A percentile compares a stretch with the other conserved stretches of the same genome.
phyloP scores from a whole-genome alignment of 148 eudicot species.

The Rhododendron simsii region DNA sequence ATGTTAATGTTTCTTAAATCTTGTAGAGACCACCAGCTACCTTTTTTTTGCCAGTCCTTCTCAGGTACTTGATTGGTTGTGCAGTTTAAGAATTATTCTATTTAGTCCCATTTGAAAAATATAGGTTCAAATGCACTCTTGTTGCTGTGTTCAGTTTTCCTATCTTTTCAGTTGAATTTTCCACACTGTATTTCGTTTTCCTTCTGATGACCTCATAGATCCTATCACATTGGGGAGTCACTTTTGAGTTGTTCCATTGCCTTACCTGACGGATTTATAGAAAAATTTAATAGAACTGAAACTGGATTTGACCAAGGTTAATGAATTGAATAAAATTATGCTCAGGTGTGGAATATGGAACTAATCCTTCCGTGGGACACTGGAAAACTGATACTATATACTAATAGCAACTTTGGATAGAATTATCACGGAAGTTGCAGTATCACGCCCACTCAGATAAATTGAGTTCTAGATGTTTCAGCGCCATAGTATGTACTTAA shows the following conservation, averaged over 20 bases:
- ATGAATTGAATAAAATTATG: not conserved
- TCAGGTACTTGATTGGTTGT: slow-evolving; percentile 48
- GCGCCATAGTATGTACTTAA: not conserved
- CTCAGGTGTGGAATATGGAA: not conserved
- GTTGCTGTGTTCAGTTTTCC: not conserved
- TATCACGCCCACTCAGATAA: not conserved
- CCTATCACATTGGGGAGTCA: not conserved
- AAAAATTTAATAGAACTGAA: not conserved
- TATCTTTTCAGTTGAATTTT: not conserved
- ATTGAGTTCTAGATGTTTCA: not conserved
- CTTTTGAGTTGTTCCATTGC: not conserved
- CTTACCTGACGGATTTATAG: not conserved
- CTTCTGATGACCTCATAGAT: not conserved
- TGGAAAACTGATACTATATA: not conserved
- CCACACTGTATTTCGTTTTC: not conserved
- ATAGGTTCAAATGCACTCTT: not conserved
- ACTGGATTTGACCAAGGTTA: not conserved
- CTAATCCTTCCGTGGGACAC: not conserved
- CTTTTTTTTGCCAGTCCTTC: slow-evolving; percentile 32
- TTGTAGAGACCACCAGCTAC: slow-evolving; percentile 58
- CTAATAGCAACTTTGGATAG: not conserved
- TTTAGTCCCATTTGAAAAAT: not conserved
- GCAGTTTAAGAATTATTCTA: not conserved
- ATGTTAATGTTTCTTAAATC: slow-evolving; percentile 1
- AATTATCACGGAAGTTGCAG: not conserved